phyloP scores from a whole-genome alignment of 306 rosid genomes.

The Quercus dentata region DNA sequence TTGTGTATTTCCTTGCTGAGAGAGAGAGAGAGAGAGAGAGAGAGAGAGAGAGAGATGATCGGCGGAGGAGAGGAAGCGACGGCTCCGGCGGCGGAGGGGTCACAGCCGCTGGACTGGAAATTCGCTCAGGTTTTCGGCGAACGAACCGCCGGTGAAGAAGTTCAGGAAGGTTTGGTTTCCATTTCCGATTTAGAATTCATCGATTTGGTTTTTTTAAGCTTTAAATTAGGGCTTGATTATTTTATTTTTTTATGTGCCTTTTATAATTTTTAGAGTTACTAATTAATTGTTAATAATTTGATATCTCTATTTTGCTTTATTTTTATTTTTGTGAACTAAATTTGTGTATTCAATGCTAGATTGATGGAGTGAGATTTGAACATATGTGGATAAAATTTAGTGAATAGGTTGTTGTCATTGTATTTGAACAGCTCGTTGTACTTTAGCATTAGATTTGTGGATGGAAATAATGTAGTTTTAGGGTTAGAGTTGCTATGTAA shows the following conservation, averaged over 20 bases:
- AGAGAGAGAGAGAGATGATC: conserved; percentile 18
- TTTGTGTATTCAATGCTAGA: conserved; percentile 2
- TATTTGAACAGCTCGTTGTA: neutral
- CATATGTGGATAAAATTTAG: neutral
- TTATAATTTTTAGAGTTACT: neutral
- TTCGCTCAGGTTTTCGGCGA: conserved; percentile 63
- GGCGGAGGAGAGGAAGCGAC: conserved; percentile 27
- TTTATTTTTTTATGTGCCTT: neutral
- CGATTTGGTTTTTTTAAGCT: neutral
- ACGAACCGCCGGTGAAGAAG: conserved; percentile 61
- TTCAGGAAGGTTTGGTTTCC: conserved; percentile 50
- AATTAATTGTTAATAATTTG: neutral
- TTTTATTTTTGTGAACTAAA: neutral
- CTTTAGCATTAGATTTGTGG: neutral
- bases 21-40: neutral
- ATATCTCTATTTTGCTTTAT: too few species aligned
- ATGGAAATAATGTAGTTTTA: neutral
- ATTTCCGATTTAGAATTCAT: conserved; percentile 2
- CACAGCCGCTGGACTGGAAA: conserved; percentile 47
- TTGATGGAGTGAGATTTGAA: neutral
- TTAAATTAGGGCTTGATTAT: neutral
- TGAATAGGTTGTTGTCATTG: neutral
- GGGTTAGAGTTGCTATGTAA: neutral
- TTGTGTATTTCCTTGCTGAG: neutral
- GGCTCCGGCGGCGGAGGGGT: conserved; percentile 18